phyloP scores from a whole-genome alignment of 768 basidiomycete species.

The Mycena leptocephala region DNA sequence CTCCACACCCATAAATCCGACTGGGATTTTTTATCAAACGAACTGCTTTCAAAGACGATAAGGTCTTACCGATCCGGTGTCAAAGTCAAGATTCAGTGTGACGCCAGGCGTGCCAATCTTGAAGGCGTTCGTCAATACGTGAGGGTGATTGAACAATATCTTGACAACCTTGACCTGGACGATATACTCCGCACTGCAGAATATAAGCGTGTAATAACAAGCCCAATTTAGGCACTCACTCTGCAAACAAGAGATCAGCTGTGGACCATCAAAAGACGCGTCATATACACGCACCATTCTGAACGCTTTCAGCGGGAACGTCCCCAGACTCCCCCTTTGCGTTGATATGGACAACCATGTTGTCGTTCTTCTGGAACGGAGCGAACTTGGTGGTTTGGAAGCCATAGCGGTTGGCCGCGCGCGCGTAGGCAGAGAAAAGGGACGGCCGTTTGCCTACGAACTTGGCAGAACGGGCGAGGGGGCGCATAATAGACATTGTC shows the following conservation, averaged over 20 bases:
- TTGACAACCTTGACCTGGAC: conserved; percentile 52
- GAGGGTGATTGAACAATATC: background rate
- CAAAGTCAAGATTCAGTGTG: conserved; percentile 52
- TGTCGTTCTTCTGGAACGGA: conserved; percentile 36
- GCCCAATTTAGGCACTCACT: conserved; percentile 3
- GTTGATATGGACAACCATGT: conserved; percentile 33
- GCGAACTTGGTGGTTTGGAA: conserved; percentile 34
- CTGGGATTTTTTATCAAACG: background rate
- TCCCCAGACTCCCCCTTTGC: conserved; percentile 37
- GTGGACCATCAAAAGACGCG: background rate
- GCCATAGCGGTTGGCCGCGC: conserved; percentile 36
- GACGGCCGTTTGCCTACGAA: conserved; percentile 23
- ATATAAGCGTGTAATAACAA: conserved; percentile 6
- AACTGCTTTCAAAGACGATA: background rate
- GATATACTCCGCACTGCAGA: conserved; percentile 53
- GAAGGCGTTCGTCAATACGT: background rate
- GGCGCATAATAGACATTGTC: conserved; percentile 30
- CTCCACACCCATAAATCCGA: conserved; percentile 37
- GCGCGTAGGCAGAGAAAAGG: conserved; percentile 35
- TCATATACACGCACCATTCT: conserved; percentile 37
- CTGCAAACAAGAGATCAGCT: conserved; percentile 22
- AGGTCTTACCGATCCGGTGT: conserved; percentile 39
- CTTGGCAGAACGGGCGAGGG: conserved; percentile 32
- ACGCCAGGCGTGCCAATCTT: conserved; percentile 54
- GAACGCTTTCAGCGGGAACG: conserved; percentile 45